These are phyloP conservation scores for Petunia axillaris DNA, from an alignment of 257 asterid species.

Conservation along the genomic window DNA sequence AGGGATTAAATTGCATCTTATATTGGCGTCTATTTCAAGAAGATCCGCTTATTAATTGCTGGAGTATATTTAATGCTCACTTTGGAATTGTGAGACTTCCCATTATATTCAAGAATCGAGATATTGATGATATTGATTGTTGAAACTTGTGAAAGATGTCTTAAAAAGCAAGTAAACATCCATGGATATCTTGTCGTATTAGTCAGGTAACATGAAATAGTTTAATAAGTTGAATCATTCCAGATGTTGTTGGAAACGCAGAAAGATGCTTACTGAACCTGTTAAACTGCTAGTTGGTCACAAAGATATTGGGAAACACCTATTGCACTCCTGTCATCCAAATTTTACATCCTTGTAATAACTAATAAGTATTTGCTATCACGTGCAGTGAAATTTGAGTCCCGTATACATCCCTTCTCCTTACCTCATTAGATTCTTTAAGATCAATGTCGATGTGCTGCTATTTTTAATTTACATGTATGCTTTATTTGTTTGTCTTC, in stretches of 20 bases:
- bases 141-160: neutral
- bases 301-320: conserved; percentile 5
- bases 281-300: neutral
- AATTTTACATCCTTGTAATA: neutral
- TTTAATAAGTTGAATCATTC: conserved; percentile 8
- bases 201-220: conserved; percentile 11
- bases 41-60: neutral
- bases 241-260: neutral
- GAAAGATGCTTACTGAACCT: conserved; percentile 5
- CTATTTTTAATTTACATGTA: neutral
- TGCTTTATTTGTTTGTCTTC: conserved; percentile 5
- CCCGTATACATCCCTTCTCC: too few relatives aligned
- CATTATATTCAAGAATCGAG: neutral
- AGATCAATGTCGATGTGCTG: neutral
- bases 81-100: conserved; percentile 1
- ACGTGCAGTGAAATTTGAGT: neutral
- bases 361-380: conserved; percentile 9
- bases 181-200: neutral
- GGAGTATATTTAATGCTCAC: neutral
- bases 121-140: neutral
- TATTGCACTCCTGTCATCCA: neutral
- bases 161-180: conserved; percentile 1
- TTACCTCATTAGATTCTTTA: neutral
- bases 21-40: neutral
- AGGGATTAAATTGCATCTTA: neutral